Percentiles rank a stretch among this genome's conserved stretches.
These are phyloP conservation scores for Nyssa sinensis DNA, from an alignment of 148 eudicot genomes.

Conservation along the genomic window DNA sequence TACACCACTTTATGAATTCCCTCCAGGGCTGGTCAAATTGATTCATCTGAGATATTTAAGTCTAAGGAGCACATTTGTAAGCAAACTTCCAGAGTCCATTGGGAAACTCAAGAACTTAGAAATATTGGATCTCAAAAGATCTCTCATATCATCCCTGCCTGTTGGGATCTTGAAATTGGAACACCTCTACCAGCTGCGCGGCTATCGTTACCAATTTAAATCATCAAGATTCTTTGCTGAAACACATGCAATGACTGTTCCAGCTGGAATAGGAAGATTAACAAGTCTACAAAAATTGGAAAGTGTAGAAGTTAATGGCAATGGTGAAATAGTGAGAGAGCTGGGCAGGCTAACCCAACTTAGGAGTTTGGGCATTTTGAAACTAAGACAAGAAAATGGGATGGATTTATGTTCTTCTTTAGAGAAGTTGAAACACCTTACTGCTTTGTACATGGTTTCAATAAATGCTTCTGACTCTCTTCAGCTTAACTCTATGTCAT, in stretches of 20 bases:
- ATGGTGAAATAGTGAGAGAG: slow-evolving; percentile 3
- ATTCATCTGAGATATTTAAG: slow-evolving; percentile 13
- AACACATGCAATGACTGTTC: slow-evolving; percentile 4
- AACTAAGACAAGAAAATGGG: slow-evolving; percentile 9
- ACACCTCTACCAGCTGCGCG: slow-evolving; percentile 3
- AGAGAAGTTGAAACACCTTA: slow-evolving; percentile 16
- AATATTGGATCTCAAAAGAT: slow-evolving; percentile 14
- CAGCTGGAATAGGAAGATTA: slow-evolving; percentile 8
- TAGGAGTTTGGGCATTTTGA: slow-evolving; percentile 4
- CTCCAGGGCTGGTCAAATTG: neutral
- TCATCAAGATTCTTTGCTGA: neutral
- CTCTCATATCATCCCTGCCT: slow-evolving; percentile 6
- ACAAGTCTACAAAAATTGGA: slow-evolving; percentile 9
- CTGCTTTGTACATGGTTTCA: slow-evolving; percentile 13
- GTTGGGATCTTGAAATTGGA: slow-evolving; percentile 5
- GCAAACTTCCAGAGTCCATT: slow-evolving; percentile 11
- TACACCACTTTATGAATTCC: neutral
- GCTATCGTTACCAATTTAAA: neutral
- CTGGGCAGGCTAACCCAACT: slow-evolving; percentile 9
- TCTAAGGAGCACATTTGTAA: neutral
- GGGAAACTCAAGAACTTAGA: slow-evolving; percentile 17
- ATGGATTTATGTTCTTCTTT: slow-evolving; percentile 12
- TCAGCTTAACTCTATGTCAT: slow-evolving; percentile 4
- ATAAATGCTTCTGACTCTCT: slow-evolving; percentile 1
- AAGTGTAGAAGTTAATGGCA: neutral